Conservation (phyloP, 768 basidiomycete species). For the Psilocybe sp. region DNA sequence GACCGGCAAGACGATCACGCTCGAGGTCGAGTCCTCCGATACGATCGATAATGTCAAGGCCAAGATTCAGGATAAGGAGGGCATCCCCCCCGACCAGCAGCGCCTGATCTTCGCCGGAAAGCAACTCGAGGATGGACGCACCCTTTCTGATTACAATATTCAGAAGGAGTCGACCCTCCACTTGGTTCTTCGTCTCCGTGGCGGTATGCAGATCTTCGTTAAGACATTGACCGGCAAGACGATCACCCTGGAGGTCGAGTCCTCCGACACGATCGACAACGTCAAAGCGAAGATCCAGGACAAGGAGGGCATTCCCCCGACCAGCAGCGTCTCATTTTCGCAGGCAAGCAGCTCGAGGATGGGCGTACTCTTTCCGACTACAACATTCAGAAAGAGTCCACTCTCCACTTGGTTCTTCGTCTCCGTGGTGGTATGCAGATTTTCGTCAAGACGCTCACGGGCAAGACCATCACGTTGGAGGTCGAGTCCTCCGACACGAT, state of each 20-base stretch:
- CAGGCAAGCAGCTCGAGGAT: constrained; percentile 30
- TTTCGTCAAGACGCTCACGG: constrained; percentile 45
- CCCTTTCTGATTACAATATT: constrained; percentile 60
- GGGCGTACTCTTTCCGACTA: constrained; percentile 44
- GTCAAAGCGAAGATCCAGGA: constrained; percentile 49
- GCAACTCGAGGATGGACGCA: constrained; percentile 36
- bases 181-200: constrained; percentile 32
- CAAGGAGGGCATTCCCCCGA: constrained; percentile 31
- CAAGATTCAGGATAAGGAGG: constrained; percentile 79
- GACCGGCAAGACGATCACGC: constrained; percentile 66
- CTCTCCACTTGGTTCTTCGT: constrained; percentile 37
- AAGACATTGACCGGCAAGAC: constrained; percentile 83
- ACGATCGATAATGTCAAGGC: constrained; percentile 76
- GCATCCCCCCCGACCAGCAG: constrained; percentile 40
- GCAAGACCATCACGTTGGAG: constrained; percentile 69
- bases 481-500: constrained; percentile 75
- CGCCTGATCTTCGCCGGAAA: constrained; percentile 71
- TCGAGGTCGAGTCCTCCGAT: constrained; percentile 73
- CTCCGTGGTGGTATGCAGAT: constrained; percentile 35
- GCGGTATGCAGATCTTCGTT: constrained; percentile 50
- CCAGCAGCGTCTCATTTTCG: constrained; percentile 29
- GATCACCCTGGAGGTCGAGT: constrained; percentile 44
- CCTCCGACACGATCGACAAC: constrained; percentile 27
- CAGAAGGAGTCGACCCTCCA: constrained; percentile 73
- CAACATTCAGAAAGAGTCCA: constrained; percentile 41